Conservation (phyloP, 208 protist genomes). For the Leptomonas seymouri region DNA sequence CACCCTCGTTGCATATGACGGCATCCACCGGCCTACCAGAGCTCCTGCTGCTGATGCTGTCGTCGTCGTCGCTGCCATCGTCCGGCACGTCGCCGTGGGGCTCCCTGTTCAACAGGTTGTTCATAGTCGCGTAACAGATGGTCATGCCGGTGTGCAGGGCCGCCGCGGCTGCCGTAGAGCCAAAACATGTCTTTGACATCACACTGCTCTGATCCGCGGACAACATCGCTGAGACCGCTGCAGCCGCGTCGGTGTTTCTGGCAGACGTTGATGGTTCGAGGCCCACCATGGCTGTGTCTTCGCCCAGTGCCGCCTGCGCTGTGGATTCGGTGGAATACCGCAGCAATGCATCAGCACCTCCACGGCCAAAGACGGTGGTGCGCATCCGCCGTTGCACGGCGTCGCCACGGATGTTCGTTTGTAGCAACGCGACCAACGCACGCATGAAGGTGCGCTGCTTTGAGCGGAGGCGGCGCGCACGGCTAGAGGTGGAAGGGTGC, state of each 20-base stretch:
- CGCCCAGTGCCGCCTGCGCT: background rate
- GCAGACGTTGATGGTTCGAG: too few relatives aligned
- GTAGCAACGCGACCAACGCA: conserved; percentile 24
- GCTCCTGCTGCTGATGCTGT: conserved; percentile 15
- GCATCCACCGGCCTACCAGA: background rate
- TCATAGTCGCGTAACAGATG: conserved; percentile 30
- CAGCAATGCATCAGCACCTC: conserved; percentile 5
- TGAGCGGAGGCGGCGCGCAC: conserved; percentile 7
- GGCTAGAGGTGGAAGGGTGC: background rate
- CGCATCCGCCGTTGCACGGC: conserved; percentile 20
- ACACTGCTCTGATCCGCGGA: conserved; percentile 9
- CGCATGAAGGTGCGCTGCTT: conserved; percentile 21
- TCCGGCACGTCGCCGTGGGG: conserved; percentile 1
- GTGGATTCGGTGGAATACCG: background rate
- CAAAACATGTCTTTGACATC: conserved; percentile 23
- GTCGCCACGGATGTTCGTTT: conserved; percentile 16
- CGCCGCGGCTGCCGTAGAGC: conserved; percentile 21
- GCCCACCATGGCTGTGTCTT: background rate
- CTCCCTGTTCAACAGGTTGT: conserved; percentile 13
- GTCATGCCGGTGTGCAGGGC: conserved; percentile 32
- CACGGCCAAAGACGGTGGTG: conserved; percentile 25
- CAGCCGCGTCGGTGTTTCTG: background rate
- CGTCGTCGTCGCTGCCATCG: background rate
- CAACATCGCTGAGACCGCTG: conserved; percentile 5
- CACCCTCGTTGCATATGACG: background rate